Evolutionary conservation across 768 basidiomycete genomes (phyloP), one percentile per base, ranked within the genome.

Genomic region (Lentinula raphanica): DNA sequence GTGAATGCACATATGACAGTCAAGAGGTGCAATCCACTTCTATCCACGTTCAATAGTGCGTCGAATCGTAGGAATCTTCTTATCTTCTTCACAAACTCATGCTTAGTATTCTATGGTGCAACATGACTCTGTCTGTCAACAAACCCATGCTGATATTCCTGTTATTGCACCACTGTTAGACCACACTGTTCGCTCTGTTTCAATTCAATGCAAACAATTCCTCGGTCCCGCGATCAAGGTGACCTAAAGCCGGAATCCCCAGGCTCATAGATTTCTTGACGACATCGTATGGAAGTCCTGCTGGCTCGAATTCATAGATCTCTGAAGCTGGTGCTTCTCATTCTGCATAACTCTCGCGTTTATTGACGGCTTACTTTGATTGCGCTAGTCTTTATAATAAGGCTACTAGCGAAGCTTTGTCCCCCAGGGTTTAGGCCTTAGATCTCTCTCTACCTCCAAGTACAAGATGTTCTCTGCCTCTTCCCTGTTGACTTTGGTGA

Each of bases 401-500:
- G 8, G 42, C 8, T 3, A 23, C 23, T n/a, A 5, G 9, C 6
- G 1, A 44, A 9, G 7, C 19, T 44, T 44, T 7, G 21, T 25
- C 19, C 19, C 35, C n/a, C 23, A 54, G 53, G 38, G 25, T 21
- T n/a, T 42, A n/a, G 36, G 27, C 54, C 23, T 40, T n/a, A 29
- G 40, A 39, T 19, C 36, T 21, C 29, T 27, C 28, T 8, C 28
- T 8, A 23, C 23, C n/a, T 23, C 38, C 13, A 13, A 35, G 32
- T 13, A 0, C 25, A 68, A 56, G 60, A 78, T 78, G 77, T 75
- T 76, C 62, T 56, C 71, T 55, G 65, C 68, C 39, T 3, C 19
- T 19, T 73, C 74, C 51, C 63, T 84, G 51, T 69, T 83, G 58
- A 74, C 76, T 36, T 71, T 75, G 49, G 65, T 82, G 35, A 66